Conservation (phyloP, 2,329 filamentous ascomycete species). For the Stemphylium vesicarium region DNA sequence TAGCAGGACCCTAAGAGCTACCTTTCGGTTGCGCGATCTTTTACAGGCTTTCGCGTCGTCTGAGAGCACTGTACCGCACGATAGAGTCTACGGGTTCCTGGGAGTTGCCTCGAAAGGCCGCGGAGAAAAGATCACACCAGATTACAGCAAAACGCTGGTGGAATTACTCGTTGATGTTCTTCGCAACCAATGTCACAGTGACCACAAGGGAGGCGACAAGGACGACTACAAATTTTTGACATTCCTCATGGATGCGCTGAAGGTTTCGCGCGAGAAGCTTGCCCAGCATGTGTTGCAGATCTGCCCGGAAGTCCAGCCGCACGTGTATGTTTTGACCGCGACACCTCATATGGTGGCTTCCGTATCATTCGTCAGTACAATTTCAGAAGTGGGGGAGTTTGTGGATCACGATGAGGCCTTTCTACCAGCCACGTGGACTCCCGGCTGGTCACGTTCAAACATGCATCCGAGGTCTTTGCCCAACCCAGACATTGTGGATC, state of each 20-base stretch:
- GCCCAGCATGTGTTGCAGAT: slow-evolving; percentile 12
- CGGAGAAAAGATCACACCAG: slow-evolving; percentile 14
- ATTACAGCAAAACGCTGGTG: slow-evolving; percentile 15
- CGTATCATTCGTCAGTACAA: slow-evolving; percentile 11
- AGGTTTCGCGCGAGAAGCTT: slow-evolving; percentile 14
- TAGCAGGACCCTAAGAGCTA: slow-evolving; percentile 9
- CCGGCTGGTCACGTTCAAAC: slow-evolving; percentile 9
- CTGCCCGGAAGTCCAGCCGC: slow-evolving; percentile 2
- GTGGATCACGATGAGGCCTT: slow-evolving; percentile 16
- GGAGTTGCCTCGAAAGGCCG: slow-evolving; percentile 16
- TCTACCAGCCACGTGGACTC: slow-evolving; percentile 5
- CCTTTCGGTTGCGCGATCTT: slow-evolving; percentile 20
- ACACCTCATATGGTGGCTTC: slow-evolving; percentile 13
- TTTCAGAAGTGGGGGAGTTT: slow-evolving; percentile 11
- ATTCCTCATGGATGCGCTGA: slow-evolving; percentile 15
- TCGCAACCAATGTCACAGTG: slow-evolving; percentile 15
- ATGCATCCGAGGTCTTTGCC: slow-evolving; percentile 16
- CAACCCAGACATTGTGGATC: slow-evolving; percentile 10
- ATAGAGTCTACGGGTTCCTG: slow-evolving; percentile 20
- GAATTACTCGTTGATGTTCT: slow-evolving; percentile 24
- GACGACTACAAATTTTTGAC: slow-evolving; percentile 16
- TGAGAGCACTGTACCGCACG: slow-evolving; percentile 16
- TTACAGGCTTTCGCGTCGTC: slow-evolving; percentile 16
- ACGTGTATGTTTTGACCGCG: slow-evolving; percentile 14
- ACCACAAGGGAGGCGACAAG: slow-evolving; percentile 2